Evolutionary conservation across 306 rosid genomes (phyloP), one percentile per base, ranked within the genome.

Genomic region (Cajanus cajan): DNA sequence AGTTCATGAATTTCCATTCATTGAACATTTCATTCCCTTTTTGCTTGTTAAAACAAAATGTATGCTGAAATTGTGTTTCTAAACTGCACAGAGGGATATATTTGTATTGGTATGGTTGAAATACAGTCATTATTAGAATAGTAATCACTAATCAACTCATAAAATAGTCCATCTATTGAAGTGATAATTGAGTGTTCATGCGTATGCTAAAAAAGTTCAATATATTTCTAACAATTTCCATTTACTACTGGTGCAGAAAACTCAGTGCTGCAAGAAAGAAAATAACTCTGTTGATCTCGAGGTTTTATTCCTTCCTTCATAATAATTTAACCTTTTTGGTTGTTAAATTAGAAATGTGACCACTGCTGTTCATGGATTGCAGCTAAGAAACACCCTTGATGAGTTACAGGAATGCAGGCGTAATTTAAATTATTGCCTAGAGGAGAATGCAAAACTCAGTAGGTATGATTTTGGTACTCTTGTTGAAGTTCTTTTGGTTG

Each of bases 381-480:
- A 95, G 99, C 85, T 90, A 77, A 84, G 73, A 73, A 84, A 82
- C 43, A 80, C 94, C 69, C 90, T 63, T 58, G 74, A 74, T 7
- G 91, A 93, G 84, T 85, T 93, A 70, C 92, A 88, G 76, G 90
- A 89, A 81, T 93, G 96, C 86, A 90, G 92, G 81, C 73, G 43
- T 68, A 90, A 84, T 85, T 89, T 95, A 81, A 84, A 85, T 22
- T 80, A 84, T 89, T 95, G 99, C 88, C 83, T 91, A 78, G 90
- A 89, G 78, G 99, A 95, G 76, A 95, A 95, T 88, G 88, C 85
- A 70, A 95, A 85, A 83, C 99, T 93, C 84, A 87, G 80, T 44
- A 80, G 96, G 99, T 93, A 66, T 82, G 85, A 39, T 16, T 74
- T 76, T 58, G 36, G 28, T 74, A 67, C 43, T 71, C 15, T 14